Base-by-base conservation (phyloP, 495 filamentous ascomycete species). In the Filosporella fistucella region DNA sequence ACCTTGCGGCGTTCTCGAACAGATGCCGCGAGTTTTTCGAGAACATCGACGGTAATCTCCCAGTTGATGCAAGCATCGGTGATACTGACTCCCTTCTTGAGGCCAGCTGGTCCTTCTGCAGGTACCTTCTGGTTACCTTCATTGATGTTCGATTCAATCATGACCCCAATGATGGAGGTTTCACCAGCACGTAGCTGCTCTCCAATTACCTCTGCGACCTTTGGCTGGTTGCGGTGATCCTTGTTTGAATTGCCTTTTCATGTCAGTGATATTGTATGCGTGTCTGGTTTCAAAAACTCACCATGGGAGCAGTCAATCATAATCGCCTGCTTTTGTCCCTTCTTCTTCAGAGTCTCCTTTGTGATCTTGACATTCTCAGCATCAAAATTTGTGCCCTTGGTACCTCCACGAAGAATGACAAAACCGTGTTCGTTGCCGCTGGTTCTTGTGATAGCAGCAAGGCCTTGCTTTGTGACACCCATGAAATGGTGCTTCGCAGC, bases 231-330 rank as follows among this genome's bases (percentile, higher is more conserved):
- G 42, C 77, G 72, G 68, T 86, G 82, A 64, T 85, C 72, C 66
- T 86, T 86, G 58, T 80, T 81, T 12, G 82, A 86, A 64, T 86
- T 86, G 35, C 82, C 82, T 86, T 32, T 16, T 13, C 80, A 28
- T 35, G n/a, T 50, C 52, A 52, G 46, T 32, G 3, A 21, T 9
- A 29, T 20, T 46, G 10, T 29, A 21, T 17, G 17, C 4, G 24
- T 2, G 17, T 7, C 4, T 12, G 14, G 17, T 34, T 18, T 35
- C 4, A 0, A 25, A 26, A 22, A 56, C 75, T 49, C 65, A 85
- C 82, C 90, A 64, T 98, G 93, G 22, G 89, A 95, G 75, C 93
- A 98, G 65, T 98, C 93, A 29, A 98, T 84, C 93, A 98, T 97
- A 66, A 98, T 81, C 37, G 91, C 80, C 69, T 91, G 71, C 62